Evolutionary conservation across 2,329 filamentous ascomycete species (phyloP), one percentile per base, ranked within the genome.

Genomic region (Leptosphaerulina australis): DNA sequence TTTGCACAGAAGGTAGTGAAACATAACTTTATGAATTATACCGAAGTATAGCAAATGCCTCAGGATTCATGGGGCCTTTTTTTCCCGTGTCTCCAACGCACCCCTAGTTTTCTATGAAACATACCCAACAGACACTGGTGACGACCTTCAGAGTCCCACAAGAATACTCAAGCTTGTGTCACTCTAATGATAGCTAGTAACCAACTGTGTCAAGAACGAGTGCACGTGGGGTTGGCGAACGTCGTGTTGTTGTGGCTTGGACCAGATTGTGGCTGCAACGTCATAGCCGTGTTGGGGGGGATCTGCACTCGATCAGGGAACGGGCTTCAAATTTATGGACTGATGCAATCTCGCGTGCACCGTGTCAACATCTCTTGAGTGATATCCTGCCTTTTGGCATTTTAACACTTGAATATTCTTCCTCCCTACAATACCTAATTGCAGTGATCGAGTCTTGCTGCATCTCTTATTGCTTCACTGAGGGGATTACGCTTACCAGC

Each of bases 221-320:
- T 51, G 57, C 58, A 55, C 59, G 59, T 62, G 57, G 57, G 53
- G 37, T 30, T 18, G 29, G 4, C 18, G 24, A 31, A 40, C 26
- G 34, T 31, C 37, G 31, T 12, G 26, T 20, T 22, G 28, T 21
- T 43, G 30, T 43, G 38, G 48, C 48, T 41, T 17, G 18, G 56
- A 31, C 53, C 55, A 45, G 49, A 44, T 30, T 38, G 58, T 52
- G 55, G 57, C 59, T 44, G 43, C 49, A 36, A 38, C 39, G 43
- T 56, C 58, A 59, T 62, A 59, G 44, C 62, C 64, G 55, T 58
- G 62, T 60, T 45, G 35, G 48, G 41, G 34, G 46, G 28, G 54
- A 56, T 50, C 55, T 56, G 44, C 50, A 57, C 61, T 53, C 44
- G 55, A 60, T 60, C 58, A 60, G 59, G 64, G 60, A 66, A 50